Conservation (phyloP, 2,329 filamentous ascomycete species). For the Nothopassalora personata region DNA sequence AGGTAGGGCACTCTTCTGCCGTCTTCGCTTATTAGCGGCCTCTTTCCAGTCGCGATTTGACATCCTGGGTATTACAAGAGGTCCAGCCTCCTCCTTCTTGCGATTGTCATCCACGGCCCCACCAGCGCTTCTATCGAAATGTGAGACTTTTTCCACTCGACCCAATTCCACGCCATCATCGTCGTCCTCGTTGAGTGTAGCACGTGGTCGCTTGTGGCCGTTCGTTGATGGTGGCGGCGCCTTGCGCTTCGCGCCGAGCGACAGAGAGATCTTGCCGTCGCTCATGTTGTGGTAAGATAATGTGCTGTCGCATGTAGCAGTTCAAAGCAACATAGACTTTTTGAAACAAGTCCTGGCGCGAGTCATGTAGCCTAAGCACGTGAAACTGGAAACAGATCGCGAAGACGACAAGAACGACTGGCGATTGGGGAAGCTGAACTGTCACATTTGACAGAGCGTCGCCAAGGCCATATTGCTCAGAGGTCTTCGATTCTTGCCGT, state of each 20-base stretch:
- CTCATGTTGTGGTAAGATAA: slow-evolving; percentile 7
- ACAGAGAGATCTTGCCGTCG: slow-evolving; percentile 28
- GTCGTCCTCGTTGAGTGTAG: slow-evolving; percentile 39
- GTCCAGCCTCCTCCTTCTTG: slow-evolving; percentile 34
- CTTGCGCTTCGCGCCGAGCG: slow-evolving; percentile 28
- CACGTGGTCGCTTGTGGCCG: slow-evolving; percentile 39
- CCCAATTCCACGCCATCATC: slow-evolving; percentile 49
- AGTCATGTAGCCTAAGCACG: background rate
- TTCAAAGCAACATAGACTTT: background rate
- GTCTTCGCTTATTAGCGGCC: slow-evolving; percentile 44
- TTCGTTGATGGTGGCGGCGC: slow-evolving; percentile 24
- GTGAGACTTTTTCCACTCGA: slow-evolving; percentile 46
- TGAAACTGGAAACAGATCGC: too few relatives aligned
- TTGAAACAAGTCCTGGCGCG: background rate
- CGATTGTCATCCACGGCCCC: slow-evolving; percentile 43
- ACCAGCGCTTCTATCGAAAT: slow-evolving; percentile 50
- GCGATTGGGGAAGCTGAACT: too few relatives aligned
- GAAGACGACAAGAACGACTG: too few relatives aligned
- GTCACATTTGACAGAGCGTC: too few relatives aligned
- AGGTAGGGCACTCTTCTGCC: slow-evolving; percentile 55
- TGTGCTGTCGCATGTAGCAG: background rate
- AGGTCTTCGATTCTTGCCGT: too few relatives aligned
- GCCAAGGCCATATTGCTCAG: too few relatives aligned
- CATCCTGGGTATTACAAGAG: slow-evolving; percentile 54
- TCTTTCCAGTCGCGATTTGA: slow-evolving; percentile 60